Base-by-base conservation (phyloP, 768 basidiomycete genomes). In the Omphalotus guepiniiformis region DNA sequence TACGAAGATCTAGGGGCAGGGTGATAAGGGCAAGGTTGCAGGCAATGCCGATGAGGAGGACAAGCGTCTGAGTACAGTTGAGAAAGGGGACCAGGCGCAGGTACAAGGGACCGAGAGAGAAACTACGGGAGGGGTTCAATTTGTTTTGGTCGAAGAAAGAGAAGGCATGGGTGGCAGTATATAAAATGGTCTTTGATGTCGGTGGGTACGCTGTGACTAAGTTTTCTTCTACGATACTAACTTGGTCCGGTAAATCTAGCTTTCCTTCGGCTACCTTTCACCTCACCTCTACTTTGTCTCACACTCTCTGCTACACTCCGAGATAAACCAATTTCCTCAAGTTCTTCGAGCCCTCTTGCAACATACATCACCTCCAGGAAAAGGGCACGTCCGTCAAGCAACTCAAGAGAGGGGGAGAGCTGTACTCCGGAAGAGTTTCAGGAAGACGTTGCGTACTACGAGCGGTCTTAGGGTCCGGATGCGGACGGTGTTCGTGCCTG, bases 401-500 rank as follows among this genome's bases (percentile, higher is more conserved):
- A n/a, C n/a, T n/a, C 62, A 70, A 37, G 73, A 72, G 28, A 65
- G 66, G 54, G 72, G 78, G 1, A 79, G 71, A 27, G 78, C 86
- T 1, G 88, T 89, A 0, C 69, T 96, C 8, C 82, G 90, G 39
- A 93, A 93, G 61, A 90, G 91, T 1, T 93, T 82, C 63, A 78
- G 93, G 22, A 85, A 87, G 57, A 83, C 86, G 1, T 66, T 96
- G 15, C 74, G 76, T 37, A 85, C 88, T 0, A 82, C 85, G 3
- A 87, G 88, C 22, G 93, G 91, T 3, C 87, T 96, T 63, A 77
- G 83, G 18, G 87, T 96, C 21, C 82, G 92, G 27, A 95, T 95
- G 93, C 79, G 92, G n/a, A 93, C 92, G 0, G 86, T 93, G 4
- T 91, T 93, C 53, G 83, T 94, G 9, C 93, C 93, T 0, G 85